Evolutionary conservation across 371 early-diverging fungal species (phyloP).

Genomic region (Umbelopsis sp.): DNA sequence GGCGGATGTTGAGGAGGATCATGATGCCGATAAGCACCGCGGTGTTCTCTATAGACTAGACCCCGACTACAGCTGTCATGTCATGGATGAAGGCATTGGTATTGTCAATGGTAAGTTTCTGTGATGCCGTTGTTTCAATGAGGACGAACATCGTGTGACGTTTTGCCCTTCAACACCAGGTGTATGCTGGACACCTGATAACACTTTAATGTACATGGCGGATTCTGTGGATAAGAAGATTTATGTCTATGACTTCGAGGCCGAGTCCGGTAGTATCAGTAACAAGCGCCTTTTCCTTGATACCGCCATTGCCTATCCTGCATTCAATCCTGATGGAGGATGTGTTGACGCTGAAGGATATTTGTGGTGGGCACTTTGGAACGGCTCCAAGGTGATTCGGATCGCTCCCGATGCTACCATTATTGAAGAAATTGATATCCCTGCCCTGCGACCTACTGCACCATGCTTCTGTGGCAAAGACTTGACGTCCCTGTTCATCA

Average conservation of each 20-base stretch:
- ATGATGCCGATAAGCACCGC: constrained; percentile 13
- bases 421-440: neutral
- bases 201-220: constrained; percentile 4
- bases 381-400: neutral
- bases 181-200: constrained; percentile 2
- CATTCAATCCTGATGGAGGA: neutral
- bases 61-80: constrained; percentile 2
- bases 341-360: constrained; percentile 3
- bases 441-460: constrained; percentile 7
- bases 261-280: neutral
- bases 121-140: neutral
- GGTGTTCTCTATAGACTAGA: constrained; percentile 1
- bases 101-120: constrained; percentile 13
- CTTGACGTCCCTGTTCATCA: constrained; percentile 2
- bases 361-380: constrained; percentile 10
- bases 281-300: constrained; percentile 11
- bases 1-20: constrained; percentile 10
- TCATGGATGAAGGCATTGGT: constrained; percentile 6
- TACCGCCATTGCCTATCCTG: neutral
- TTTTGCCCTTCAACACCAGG: neutral
- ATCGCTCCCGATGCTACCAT: constrained; percentile 10
- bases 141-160: no score
- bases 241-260: neutral
- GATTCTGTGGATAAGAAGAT: constrained; percentile 7
- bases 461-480: constrained; percentile 8